These are phyloP conservation scores for Angophora floribunda DNA, from an alignment of 345 rosid species.

Conservation along the genomic window DNA sequence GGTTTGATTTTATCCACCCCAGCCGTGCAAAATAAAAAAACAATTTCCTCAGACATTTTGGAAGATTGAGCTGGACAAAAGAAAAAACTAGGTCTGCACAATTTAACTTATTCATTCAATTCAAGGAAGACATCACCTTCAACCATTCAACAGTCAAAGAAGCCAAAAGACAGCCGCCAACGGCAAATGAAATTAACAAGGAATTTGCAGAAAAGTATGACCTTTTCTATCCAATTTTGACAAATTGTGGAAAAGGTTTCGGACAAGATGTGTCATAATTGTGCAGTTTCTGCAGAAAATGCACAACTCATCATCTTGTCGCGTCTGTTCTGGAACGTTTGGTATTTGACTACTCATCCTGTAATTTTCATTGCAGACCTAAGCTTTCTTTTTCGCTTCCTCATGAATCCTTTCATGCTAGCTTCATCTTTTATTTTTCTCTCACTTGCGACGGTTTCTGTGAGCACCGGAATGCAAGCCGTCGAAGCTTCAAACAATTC, in stretches of 20 bases:
- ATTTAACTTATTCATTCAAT: background rate
- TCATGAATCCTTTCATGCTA: background rate
- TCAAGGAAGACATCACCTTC: background rate
- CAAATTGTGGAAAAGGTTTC: background rate
- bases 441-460: background rate
- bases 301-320: background rate
- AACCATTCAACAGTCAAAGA: background rate
- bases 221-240: background rate
- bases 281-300: background rate
- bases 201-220: background rate
- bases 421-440: background rate
- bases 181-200: background rate
- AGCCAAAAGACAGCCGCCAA: background rate
- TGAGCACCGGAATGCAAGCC: background rate
- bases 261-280: background rate
- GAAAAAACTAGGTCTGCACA: background rate
- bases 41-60: background rate
- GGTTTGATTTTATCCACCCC: background rate
- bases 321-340: background rate
- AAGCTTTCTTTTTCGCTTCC: background rate
- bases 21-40: background rate
- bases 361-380: background rate
- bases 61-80: background rate
- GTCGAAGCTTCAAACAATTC: background rate
- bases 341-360: background rate